A percentile compares a stretch with the other conserved stretches of the same genome.
Conservation (phyloP, 2,329 filamentous ascomycete species). For the Purpureocillium lavendulum region DNA sequence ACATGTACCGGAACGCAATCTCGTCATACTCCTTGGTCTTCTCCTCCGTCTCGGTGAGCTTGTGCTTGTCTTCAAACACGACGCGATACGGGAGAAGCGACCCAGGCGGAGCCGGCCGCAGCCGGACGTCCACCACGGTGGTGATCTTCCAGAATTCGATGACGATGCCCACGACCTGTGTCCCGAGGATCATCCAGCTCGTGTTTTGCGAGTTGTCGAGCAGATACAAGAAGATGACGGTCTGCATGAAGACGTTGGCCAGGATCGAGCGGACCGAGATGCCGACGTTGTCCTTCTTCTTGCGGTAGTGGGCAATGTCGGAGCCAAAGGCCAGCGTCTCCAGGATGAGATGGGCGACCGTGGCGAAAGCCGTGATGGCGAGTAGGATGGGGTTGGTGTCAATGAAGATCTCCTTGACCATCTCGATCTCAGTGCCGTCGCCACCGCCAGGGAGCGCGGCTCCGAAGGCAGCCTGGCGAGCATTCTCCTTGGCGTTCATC, state of each 20-base stretch:
- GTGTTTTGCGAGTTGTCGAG: slow-evolving; percentile 97
- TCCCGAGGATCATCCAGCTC: slow-evolving; percentile 96
- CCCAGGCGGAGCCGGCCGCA: slow-evolving; percentile 60
- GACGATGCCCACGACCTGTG: slow-evolving; percentile 73
- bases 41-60: slow-evolving; percentile 88
- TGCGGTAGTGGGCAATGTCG: slow-evolving; percentile 95
- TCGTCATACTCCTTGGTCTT: slow-evolving; percentile 98
- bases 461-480: slow-evolving; percentile 69
- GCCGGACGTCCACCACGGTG: slow-evolving; percentile 81
- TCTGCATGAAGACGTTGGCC: slow-evolving; percentile 96
- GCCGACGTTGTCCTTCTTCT: slow-evolving; percentile 98
- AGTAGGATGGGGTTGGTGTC: slow-evolving; percentile 92
- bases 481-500: slow-evolving; percentile 75
- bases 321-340: slow-evolving; percentile 96
- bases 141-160: slow-evolving; percentile 88
- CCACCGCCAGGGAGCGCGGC: slow-evolving; percentile 65
- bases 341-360: slow-evolving; percentile 85
- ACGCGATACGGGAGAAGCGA: slow-evolving; percentile 72
- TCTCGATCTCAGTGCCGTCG: slow-evolving; percentile 90
- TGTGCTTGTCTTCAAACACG: slow-evolving; percentile 92
- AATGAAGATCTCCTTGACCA: slow-evolving; percentile 91
- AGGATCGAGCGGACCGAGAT: slow-evolving; percentile 94
- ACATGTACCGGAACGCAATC: slow-evolving; percentile 96
- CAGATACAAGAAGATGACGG: slow-evolving; percentile 90
- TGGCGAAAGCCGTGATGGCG: slow-evolving; percentile 74